These are phyloP conservation scores for Tetrahymena malaccensis DNA, from an alignment of 73 alveolate species.

Conservation along the genomic window DNA sequence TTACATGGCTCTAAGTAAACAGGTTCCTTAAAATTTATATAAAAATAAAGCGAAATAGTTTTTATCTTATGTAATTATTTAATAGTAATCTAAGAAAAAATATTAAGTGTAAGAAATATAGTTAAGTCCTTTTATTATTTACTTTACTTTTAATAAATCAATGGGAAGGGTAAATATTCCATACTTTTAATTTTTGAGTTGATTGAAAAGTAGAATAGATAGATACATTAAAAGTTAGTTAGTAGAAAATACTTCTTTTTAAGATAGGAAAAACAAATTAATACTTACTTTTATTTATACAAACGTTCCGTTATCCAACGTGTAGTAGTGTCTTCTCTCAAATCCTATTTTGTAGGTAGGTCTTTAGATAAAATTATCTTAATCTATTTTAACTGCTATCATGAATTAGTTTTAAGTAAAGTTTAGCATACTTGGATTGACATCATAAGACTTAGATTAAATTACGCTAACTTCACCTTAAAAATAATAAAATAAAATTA, in stretches of 20 bases:
- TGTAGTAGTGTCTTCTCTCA: neutral
- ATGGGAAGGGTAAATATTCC: too few species aligned
- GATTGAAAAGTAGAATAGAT: too few species aligned
- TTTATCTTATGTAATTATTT: too few species aligned
- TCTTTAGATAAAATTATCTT: neutral
- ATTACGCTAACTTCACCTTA: neutral
- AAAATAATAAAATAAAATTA: neutral
- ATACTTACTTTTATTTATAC: neutral
- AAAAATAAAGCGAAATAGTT: too few species aligned
- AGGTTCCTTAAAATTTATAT: neutral
- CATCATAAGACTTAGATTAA: neutral
- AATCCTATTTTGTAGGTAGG: neutral
- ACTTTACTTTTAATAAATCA: too few species aligned
- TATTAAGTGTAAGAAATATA: neutral
- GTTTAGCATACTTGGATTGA: neutral
- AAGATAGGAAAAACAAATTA: neutral
- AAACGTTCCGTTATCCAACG: neutral
- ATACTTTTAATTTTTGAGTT: too few species aligned
- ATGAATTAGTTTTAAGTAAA: neutral
- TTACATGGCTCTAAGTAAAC: neutral
- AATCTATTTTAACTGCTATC: neutral
- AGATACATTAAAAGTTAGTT: too few species aligned
- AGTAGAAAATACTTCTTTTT: neutral
- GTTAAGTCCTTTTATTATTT: too few species aligned
- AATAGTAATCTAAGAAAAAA: neutral